Base-by-base conservation (phyloP, 495 filamentous ascomycete species). In the Lasiosphaeria hispida region DNA sequence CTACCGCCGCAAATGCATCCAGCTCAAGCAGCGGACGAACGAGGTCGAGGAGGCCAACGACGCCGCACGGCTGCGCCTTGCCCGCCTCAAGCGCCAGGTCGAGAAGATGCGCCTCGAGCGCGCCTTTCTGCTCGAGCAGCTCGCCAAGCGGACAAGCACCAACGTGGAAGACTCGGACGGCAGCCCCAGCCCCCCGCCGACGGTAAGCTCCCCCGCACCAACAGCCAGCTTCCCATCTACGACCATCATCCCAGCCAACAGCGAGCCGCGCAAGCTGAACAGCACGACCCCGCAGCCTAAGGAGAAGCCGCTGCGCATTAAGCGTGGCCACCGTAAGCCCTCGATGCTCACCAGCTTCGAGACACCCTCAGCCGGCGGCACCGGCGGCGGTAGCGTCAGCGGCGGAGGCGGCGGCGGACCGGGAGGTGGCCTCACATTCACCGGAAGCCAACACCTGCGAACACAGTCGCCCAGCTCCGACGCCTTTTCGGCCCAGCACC, bases 1-100 rank as follows among this genome's bases (percentile, higher is more conserved):
- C 53, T 99, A 99, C 75, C 91, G 93, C 64, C 84, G 87, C 65
- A 99, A 99, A 83, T 97, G 95, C 72, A 92, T 96, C 75, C 87
- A 94, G 61, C 84, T 99, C 15, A 95, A 94, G 73, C 86, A 87
- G 62, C 90, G 95, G 40, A 87, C 96, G 53, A 85, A 80, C 57
- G 93, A 97, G 68, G 87, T 97, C 65, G 91, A 97, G 65, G 86
- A 88, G 34, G 86, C 88, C 62, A 96, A 96, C 66, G 91, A 96
- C 54, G 77, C 87, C 15, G 84, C 88, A 43, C 84, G 89, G 38
- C 72, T 89, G 30, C 90, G 91, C 45, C 87, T 93, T 42, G 79
- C 77, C n/a, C 91, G 95, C 39, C 80, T 92, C 48, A 83, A 87
- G 69, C 84, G 91, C 44, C 87, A 85, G 63, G 86, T 97, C 62